Evolutionary conservation across 129 eudicot genomes (phyloP), one percentile per base, ranked within the genome.

Genomic region (Pulicaria dysenterica): DNA sequence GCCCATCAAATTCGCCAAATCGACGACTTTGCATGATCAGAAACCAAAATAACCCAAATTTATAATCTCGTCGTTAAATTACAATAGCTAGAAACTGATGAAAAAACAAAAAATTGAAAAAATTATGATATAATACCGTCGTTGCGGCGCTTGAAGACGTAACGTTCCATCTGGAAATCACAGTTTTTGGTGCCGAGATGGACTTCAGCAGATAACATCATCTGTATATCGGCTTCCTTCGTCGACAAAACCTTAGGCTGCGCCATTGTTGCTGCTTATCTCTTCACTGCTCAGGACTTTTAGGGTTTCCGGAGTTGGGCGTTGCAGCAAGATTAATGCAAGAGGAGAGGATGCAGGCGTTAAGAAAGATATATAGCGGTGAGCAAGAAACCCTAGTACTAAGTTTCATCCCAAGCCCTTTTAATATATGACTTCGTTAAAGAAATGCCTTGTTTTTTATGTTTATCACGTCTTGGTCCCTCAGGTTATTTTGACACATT

Each of bases 101-200:
- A 56, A 37, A 3, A 5, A 5, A 3, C 12, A 16, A 55, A 10
- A 45, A 37, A 31, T 4, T 10, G 34, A 17, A 42, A 49, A 42
- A 61, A 14, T 10, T 13, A 7, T 24, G 5, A 45, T 34, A 47
- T 10, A 1, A 61, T 77, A 82, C 85, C 85, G 39, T 82, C 85
- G 56, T 77, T 73, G 8, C 95, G 95, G 80, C 95, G 95, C 80
- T 85, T 85, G 74, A 89, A 89, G 14, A 79, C 87, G 74, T 89
- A 89, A 19, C 95, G 89, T 49, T 89, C 95, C 95, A 89, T 89
- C 54, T 89, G 95, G 48, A 89, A 89, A 49, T 89, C 91, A 40
- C 91, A 89, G 73, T 89, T 89, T 57, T 89, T 89, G 46, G 95
- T 89, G 59, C 95, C 95, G 58, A 89, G 87, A 70, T 89, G 95